Evolutionary conservation across 495 filamentous ascomycete genomes (phyloP).

Genomic region (Neurospora sp.): DNA sequence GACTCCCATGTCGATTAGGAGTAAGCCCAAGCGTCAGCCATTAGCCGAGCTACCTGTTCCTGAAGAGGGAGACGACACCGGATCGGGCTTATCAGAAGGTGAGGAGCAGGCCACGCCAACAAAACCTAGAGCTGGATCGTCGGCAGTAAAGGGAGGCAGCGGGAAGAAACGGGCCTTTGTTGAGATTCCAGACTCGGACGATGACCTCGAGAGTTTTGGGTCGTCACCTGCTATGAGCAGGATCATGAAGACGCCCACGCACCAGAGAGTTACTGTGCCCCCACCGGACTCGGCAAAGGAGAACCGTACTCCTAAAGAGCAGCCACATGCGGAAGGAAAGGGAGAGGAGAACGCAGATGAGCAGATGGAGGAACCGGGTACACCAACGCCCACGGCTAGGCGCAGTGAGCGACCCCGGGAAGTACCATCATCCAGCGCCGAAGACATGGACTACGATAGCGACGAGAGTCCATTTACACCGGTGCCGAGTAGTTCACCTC

Average conservation of each 20-base stretch:
- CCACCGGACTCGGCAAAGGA: constrained; percentile 5
- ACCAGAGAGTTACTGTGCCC: neutral
- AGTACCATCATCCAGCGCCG: neutral
- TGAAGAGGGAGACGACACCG: neutral
- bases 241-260: neutral
- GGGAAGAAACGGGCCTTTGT: constrained; percentile 5
- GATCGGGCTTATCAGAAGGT: neutral
- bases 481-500: neutral
- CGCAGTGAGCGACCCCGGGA: neutral
- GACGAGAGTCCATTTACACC: neutral
- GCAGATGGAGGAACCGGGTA: constrained; percentile 9
- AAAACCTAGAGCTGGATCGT: neutral
- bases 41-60: constrained; percentile 17
- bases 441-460: neutral
- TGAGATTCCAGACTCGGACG: constrained; percentile 34
- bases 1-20: constrained; percentile 4
- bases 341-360: constrained; percentile 18
- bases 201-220: constrained; percentile 20
- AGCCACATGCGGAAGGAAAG: constrained; percentile 11
- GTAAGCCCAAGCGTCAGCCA: constrained; percentile 9
- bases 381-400: neutral
- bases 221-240: constrained; percentile 8
- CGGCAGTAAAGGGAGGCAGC: neutral
- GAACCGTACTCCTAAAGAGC: constrained; percentile 11
- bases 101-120: constrained; percentile 6